Evolutionary conservation across 345 rosid species (phyloP).

Genomic region (Garcia nutans): DNA sequence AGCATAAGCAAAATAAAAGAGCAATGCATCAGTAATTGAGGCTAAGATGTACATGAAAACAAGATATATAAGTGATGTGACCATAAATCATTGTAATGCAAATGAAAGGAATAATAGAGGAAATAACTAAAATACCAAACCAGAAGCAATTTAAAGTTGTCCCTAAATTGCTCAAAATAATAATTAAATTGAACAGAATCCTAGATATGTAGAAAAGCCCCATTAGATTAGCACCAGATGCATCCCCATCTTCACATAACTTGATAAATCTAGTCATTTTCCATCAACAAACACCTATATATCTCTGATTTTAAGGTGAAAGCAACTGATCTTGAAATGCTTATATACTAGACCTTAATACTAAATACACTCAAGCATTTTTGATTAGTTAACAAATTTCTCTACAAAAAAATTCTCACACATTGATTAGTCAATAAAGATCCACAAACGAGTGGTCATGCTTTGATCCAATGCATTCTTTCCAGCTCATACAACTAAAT

Average conservation of each 20-base stretch:
- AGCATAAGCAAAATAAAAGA: conserved; percentile 28
- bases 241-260: neutral
- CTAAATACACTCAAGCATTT: neutral
- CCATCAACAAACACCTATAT: neutral
- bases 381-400: neutral
- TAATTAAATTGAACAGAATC: neutral
- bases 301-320: neutral
- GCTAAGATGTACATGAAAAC: conserved; percentile 12
- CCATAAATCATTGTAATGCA: neutral
- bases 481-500: neutral
- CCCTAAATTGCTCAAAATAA: neutral
- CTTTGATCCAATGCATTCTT: neutral
- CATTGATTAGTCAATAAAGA: neutral
- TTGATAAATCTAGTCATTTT: neutral
- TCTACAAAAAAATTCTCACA: neutral
- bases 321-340: neutral
- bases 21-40: conserved; percentile 19
- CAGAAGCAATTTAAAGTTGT: too few species aligned
- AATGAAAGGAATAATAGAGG: neutral
- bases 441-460: neutral
- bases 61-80: too few species aligned
- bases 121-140: neutral
- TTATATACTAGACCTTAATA: neutral
- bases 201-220: neutral
- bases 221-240: neutral